phyloP scores from a whole-genome alignment of 805 yeast genomes.

The Starmerella gropengiesseri region DNA sequence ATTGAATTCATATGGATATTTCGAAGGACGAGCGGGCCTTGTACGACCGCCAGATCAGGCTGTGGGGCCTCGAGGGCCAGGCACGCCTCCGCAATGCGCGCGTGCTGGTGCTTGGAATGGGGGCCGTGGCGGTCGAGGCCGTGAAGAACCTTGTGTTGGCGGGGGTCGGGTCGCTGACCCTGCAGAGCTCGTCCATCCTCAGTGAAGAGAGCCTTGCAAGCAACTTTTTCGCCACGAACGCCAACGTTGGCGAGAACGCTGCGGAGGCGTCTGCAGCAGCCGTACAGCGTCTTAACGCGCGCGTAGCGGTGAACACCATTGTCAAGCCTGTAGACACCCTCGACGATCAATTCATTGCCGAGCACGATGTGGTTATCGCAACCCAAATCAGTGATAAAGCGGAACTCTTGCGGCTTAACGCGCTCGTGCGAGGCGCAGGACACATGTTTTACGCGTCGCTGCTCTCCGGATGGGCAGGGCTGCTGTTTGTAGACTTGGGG shows the following conservation, averaged over 20 bases:
- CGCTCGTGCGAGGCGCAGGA: constrained; percentile 41
- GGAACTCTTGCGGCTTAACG: constrained; percentile 41
- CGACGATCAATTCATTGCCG: constrained; percentile 34
- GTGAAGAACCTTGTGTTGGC: constrained; percentile 72
- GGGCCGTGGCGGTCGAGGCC: constrained; percentile 67
- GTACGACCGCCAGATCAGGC: constrained; percentile 86
- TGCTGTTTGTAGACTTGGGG: constrained; percentile 67
- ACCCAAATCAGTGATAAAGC: constrained; percentile 43
- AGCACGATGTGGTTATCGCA: constrained; percentile 63
- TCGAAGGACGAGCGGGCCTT: constrained; percentile 31
- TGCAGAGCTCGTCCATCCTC: constrained; percentile 42
- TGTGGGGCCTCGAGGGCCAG: constrained; percentile 96
- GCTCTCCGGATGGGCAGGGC: constrained; percentile 73
- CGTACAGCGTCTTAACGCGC: constrained; percentile 64
- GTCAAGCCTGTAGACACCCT: constrained; percentile 31
- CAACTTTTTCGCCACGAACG: constrained; percentile 50
- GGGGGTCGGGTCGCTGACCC: constrained; percentile 52
- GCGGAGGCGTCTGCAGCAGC: constrained; percentile 40
- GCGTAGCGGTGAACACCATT: constrained; percentile 47
- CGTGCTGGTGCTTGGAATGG: constrained; percentile 57
- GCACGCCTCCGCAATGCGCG: constrained; percentile 58
- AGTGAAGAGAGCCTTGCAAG: constrained; percentile 38
- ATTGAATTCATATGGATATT: constrained; percentile 13
- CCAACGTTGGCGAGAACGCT: constrained; percentile 35
- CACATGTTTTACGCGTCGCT: constrained; percentile 62